phyloP scores from a whole-genome alignment of 2,329 filamentous ascomycete species.

The Cordyceps militaris region DNA sequence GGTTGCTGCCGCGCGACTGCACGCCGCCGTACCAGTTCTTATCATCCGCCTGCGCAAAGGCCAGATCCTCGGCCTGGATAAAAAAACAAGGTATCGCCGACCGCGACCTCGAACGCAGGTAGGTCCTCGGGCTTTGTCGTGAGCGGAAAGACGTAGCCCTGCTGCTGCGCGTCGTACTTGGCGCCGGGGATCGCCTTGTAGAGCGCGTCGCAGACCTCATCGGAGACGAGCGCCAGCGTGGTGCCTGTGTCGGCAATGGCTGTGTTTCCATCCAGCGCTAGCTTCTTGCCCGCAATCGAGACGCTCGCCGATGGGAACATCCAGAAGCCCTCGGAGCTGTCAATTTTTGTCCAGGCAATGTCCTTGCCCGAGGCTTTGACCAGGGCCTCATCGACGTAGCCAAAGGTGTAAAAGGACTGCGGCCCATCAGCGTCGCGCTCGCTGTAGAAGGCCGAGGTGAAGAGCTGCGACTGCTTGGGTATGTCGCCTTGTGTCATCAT shows the following conservation, averaged over 20 bases:
- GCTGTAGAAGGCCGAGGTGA: slow-evolving; percentile 62
- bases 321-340: slow-evolving; percentile 63
- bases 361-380: slow-evolving; percentile 45
- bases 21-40: slow-evolving; percentile 10
- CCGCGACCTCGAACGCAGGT: slow-evolving; percentile 45
- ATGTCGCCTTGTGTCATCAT: slow-evolving; percentile 17
- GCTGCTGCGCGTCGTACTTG: slow-evolving; percentile 8
- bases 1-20: slow-evolving; percentile 7
- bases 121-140: slow-evolving; percentile 32
- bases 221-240: slow-evolving; percentile 55
- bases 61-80: slow-evolving; percentile 24
- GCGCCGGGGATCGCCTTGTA: slow-evolving; percentile 28
- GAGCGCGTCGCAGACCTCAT: slow-evolving; percentile 44
- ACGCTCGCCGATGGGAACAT: slow-evolving; percentile 19
- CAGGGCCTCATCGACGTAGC: slow-evolving; percentile 56
- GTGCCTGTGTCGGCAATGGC: slow-evolving; percentile 54
- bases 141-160: slow-evolving; percentile 27
- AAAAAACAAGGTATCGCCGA: slow-evolving; percentile 51
- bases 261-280: slow-evolving; percentile 33
- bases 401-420: slow-evolving; percentile 56
- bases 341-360: slow-evolving; percentile 55
- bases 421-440: slow-evolving; percentile 20
- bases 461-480: slow-evolving; percentile 33
- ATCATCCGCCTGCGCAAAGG: slow-evolving; percentile 7
- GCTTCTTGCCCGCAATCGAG: slow-evolving; percentile 14